phyloP scores from a whole-genome alignment of 495 filamentous ascomycete species.

The Hypoxylon fragiforme region DNA sequence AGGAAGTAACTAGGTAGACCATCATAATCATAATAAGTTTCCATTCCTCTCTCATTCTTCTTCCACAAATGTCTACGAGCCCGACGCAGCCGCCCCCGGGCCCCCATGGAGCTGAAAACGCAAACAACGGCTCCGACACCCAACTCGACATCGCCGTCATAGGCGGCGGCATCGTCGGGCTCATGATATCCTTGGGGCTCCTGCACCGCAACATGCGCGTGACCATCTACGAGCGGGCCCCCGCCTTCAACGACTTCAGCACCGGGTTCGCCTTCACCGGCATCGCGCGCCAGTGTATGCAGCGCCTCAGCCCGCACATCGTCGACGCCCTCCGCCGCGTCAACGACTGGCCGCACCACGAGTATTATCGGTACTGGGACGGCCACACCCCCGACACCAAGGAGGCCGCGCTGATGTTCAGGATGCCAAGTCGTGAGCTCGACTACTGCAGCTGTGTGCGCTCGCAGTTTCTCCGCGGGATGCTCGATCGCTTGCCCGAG shows the following conservation, averaged over 20 bases:
- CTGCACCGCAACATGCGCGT: slow-evolving; percentile 43
- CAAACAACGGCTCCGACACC: no score
- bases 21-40: no score
- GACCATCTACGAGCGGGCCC: slow-evolving; percentile 48
- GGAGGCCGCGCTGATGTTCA: slow-evolving; percentile 27
- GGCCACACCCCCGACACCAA: slow-evolving; percentile 35
- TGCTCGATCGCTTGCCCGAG: slow-evolving; percentile 52
- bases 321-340: slow-evolving; percentile 20
- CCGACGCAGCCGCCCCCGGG: no score
- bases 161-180: slow-evolving; percentile 55
- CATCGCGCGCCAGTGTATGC: slow-evolving; percentile 44
- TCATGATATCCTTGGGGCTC: slow-evolving; percentile 51
- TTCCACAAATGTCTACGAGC: no score
- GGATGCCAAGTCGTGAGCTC: slow-evolving; percentile 32
- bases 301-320: slow-evolving; percentile 30
- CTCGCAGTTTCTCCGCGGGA: slow-evolving; percentile 55
- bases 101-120: no score
- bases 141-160: slow-evolving; percentile 48
- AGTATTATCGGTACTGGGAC: slow-evolving; percentile 42
- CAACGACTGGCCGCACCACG: slow-evolving; percentile 2
- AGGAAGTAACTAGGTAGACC: no score
- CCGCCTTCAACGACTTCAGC: slow-evolving; percentile 42
- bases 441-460: slow-evolving; percentile 51
- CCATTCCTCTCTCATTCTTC: no score
- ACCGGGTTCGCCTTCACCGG: slow-evolving; percentile 50